Conservation (phyloP, 371 early-diverging fungal species). For the Mucor lusitanicus region DNA sequence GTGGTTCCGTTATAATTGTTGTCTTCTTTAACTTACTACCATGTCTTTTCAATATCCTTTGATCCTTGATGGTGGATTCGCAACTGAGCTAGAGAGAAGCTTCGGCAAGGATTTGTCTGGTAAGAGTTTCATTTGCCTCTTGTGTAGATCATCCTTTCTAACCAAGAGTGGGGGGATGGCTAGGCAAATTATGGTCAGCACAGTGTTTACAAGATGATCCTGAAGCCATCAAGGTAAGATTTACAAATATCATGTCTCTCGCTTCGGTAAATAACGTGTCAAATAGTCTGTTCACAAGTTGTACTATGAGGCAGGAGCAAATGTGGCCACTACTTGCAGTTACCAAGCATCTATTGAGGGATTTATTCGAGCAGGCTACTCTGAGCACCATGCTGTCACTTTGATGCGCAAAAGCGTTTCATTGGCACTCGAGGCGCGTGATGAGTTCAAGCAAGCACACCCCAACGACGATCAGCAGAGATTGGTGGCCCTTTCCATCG, state of each 20-base stretch:
- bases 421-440: slow-evolving; percentile 44
- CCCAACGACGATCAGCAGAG: slow-evolving; percentile 10
- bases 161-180: too few relatives aligned
- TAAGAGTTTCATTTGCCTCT: neutral
- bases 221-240: slow-evolving; percentile 42
- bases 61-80: slow-evolving; percentile 56
- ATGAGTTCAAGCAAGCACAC: slow-evolving; percentile 28
- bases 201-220: slow-evolving; percentile 46
- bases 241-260: neutral
- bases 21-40: neutral
- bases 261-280: neutral
- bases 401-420: slow-evolving; percentile 44
- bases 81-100: slow-evolving; percentile 46
- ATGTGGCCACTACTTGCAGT: slow-evolving; percentile 50
- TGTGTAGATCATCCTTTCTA: neutral
- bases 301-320: slow-evolving; percentile 54
- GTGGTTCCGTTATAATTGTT: neutral
- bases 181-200: slow-evolving; percentile 54
- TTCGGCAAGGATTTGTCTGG: slow-evolving; percentile 43
- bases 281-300: slow-evolving; percentile 38
- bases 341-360: slow-evolving; percentile 51
- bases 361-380: slow-evolving; percentile 36
- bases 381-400: slow-evolving; percentile 24
- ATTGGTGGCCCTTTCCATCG: slow-evolving; percentile 55
- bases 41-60: slow-evolving; percentile 38